phyloP scores from a whole-genome alignment of 1,284 basidiomycete species.

The Leccinum solheimii region DNA sequence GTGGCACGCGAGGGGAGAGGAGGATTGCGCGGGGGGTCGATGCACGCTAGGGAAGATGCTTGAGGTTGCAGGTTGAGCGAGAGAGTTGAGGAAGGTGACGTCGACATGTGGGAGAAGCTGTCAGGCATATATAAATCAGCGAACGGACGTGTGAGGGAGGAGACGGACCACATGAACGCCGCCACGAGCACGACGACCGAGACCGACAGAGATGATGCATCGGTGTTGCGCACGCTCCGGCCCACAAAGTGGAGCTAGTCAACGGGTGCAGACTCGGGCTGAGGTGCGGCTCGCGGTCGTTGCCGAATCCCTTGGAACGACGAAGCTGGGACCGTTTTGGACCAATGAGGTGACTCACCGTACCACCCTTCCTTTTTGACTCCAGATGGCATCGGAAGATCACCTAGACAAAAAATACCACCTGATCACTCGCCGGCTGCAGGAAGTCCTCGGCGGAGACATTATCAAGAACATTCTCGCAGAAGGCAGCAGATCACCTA shows the following conservation, averaged over 20 bases:
- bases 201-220: constrained; percentile 31
- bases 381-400: background rate
- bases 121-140: background rate
- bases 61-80: constrained; percentile 37
- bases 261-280: constrained; percentile 52
- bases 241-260: constrained; percentile 85
- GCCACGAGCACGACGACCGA: constrained; percentile 69
- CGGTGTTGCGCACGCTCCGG: constrained; percentile 68
- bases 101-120: constrained; percentile 78
- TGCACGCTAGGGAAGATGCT: background rate
- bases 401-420: background rate
- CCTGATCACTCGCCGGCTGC: background rate
- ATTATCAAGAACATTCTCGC: constrained; percentile 28
- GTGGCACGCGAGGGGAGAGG: background rate
- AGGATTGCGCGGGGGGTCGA: constrained; percentile 25
- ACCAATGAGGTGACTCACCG: no score
- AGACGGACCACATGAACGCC: constrained; percentile 68
- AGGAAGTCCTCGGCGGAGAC: background rate
- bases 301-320: no score
- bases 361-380: background rate
- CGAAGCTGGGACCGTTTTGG: no score
- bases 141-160: background rate
- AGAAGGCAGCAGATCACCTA: constrained; percentile 76
- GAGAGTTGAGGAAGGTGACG: constrained; percentile 56
- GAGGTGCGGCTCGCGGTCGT: background rate